Evolutionary conservation across 1,284 basidiomycete genomes (phyloP).

Genomic region (Coniophora puteana): DNA sequence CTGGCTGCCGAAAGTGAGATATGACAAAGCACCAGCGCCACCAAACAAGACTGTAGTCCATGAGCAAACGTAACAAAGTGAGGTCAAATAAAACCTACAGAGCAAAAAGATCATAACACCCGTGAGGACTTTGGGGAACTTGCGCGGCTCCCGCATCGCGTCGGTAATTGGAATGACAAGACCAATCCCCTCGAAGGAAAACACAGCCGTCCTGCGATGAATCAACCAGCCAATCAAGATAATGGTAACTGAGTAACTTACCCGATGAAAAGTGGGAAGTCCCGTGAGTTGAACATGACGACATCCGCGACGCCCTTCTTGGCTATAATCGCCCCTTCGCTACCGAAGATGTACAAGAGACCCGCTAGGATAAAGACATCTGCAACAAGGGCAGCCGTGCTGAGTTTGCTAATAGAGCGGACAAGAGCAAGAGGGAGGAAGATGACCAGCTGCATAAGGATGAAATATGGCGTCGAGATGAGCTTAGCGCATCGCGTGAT

Average conservation of each 20-base stretch:
- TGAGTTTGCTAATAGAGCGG: slow-evolving; percentile 89
- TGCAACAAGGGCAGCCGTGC: slow-evolving; percentile 88
- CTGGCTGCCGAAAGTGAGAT: slow-evolving; percentile 84
- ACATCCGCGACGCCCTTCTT: slow-evolving; percentile 78
- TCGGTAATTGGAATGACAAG: slow-evolving; percentile 96
- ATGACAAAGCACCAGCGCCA: slow-evolving; percentile 85
- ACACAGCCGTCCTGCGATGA: slow-evolving; percentile 82
- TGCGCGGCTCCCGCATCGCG: slow-evolving; percentile 91
- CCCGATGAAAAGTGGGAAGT: slow-evolving; percentile 93
- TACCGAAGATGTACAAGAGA: slow-evolving; percentile 81
- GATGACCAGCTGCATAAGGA: slow-evolving; percentile 79
- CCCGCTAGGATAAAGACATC: slow-evolving; percentile 96
- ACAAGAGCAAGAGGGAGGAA: slow-evolving; percentile 88
- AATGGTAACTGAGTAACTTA: slow-evolving; percentile 30
- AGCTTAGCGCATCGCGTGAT: slow-evolving; percentile 76
- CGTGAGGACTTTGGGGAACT: slow-evolving; percentile 86
- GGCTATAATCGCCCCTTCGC: slow-evolving; percentile 69
- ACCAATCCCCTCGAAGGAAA: slow-evolving; percentile 98
- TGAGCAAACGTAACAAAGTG: slow-evolving; percentile 9
- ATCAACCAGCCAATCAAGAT: slow-evolving; percentile 5
- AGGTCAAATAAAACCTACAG: slow-evolving; percentile 33
- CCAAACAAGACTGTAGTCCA: slow-evolving; percentile 71
- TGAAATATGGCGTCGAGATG: slow-evolving; percentile 77
- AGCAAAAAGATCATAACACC: slow-evolving; percentile 88
- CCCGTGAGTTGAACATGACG: slow-evolving; percentile 82